Conservation (phyloP, 2,329 filamentous ascomycete species). For the Phialophora macrospora region DNA sequence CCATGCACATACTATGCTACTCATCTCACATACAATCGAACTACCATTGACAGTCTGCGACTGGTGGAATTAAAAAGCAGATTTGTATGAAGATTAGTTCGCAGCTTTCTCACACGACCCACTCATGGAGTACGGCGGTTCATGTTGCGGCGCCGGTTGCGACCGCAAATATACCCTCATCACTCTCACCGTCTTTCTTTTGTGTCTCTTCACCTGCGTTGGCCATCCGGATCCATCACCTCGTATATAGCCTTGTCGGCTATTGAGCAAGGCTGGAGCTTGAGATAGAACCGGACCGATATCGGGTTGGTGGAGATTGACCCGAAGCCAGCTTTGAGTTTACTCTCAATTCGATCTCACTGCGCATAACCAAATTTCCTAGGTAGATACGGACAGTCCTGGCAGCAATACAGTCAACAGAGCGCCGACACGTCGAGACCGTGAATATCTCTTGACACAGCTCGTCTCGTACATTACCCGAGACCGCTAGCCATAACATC, state of each 20-base stretch:
- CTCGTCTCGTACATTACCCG: background rate
- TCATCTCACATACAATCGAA: background rate
- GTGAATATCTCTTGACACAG: background rate
- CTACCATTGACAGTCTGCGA: too few relatives aligned
- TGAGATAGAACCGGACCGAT: conserved; percentile 12
- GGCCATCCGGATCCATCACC: background rate
- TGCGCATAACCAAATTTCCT: background rate
- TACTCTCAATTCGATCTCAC: background rate
- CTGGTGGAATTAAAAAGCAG: background rate
- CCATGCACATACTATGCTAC: conserved; percentile 12
- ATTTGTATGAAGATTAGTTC: background rate
- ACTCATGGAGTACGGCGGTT: background rate
- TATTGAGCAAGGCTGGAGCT: background rate
- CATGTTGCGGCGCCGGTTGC: background rate
- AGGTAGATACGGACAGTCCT: background rate
- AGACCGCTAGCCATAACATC: background rate
- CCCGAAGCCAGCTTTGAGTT: conserved; percentile 16
- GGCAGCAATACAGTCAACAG: background rate
- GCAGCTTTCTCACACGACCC: background rate
- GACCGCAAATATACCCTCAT: background rate
- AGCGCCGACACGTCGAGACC: background rate
- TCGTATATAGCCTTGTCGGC: background rate
- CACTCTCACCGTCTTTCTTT: background rate
- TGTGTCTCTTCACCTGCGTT: background rate
- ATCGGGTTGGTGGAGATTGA: conserved; percentile 17